These are phyloP conservation scores for Bassia scoparia DNA, from an alignment of 148 eudicot genomes.

Conservation along the genomic window DNA sequence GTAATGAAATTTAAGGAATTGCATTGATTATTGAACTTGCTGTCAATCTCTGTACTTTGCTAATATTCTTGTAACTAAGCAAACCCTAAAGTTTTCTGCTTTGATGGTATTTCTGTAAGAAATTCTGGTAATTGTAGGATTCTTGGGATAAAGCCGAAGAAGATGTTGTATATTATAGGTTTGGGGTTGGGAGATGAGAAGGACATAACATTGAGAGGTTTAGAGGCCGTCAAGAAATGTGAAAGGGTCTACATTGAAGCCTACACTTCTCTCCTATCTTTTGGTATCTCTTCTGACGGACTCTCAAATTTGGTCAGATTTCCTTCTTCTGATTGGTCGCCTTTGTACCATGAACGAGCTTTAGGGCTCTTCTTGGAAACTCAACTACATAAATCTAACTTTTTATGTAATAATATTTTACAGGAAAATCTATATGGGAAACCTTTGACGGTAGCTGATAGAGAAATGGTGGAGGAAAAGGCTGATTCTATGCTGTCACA, in stretches of 20 bases:
- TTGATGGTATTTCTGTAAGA: too few relatives aligned
- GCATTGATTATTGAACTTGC: too few relatives aligned
- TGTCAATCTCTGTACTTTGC: too few relatives aligned
- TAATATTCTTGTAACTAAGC: too few relatives aligned
- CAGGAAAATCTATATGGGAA: conserved; percentile 84
- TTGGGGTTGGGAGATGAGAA: conserved; percentile 86
- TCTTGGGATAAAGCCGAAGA: neutral
- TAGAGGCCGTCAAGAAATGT: conserved; percentile 70
- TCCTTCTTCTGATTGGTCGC: neutral
- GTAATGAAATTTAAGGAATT: too few relatives aligned
- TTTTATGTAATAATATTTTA: neutral
- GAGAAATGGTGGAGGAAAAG: conserved; percentile 95
- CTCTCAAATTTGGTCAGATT: conserved; percentile 52
- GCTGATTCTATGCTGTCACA: conserved; percentile 59
- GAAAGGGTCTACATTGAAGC: conserved; percentile 73
- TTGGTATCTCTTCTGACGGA: conserved; percentile 69
- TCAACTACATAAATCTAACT: neutral
- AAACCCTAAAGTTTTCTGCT: too few relatives aligned
- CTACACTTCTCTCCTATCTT: conserved; percentile 89
- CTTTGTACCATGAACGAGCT: neutral
- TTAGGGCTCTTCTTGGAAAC: neutral
- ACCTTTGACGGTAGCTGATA: conserved; percentile 58
- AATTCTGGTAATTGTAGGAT: neutral
- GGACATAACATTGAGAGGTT: conserved; percentile 78
- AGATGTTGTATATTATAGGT: conserved; percentile 72